A percentile compares a stretch with the other conserved stretches of the same genome.
Conservation (phyloP, 768 basidiomycete genomes). For the Cubamyces lactineus region DNA sequence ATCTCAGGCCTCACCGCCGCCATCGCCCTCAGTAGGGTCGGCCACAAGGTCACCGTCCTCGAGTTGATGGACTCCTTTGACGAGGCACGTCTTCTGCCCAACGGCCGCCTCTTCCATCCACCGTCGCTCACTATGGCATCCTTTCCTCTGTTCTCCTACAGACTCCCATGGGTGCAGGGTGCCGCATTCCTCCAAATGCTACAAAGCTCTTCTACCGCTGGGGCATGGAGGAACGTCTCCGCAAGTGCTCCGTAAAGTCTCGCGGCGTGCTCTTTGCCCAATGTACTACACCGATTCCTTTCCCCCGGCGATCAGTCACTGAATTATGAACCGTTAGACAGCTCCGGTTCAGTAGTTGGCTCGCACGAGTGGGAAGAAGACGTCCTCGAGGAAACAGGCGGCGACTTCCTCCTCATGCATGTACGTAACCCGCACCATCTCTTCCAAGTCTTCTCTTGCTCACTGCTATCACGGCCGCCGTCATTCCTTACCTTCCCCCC, state of each 20-base stretch:
- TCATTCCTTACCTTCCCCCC: neutral
- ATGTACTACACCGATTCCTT: slow-evolving; percentile 6
- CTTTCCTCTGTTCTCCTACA: neutral
- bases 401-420: slow-evolving; percentile 50
- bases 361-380: slow-evolving; percentile 50
- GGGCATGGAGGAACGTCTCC: slow-evolving; percentile 52
- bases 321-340: slow-evolving; percentile 36
- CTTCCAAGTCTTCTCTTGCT: neutral
- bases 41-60: slow-evolving; percentile 41
- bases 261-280: slow-evolving; percentile 28
- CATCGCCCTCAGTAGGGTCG: slow-evolving; percentile 38
- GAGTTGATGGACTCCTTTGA: slow-evolving; percentile 35
- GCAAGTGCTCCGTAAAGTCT: slow-evolving; percentile 35
- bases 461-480: neutral
- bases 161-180: slow-evolving; percentile 36
- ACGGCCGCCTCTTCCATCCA: neutral
- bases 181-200: slow-evolving; percentile 60
- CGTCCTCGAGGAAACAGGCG: slow-evolving; percentile 50
- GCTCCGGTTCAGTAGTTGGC: slow-evolving; percentile 49
- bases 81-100: slow-evolving; percentile 26
- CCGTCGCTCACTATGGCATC: neutral
- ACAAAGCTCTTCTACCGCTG: slow-evolving; percentile 57
- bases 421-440: slow-evolving; percentile 38
- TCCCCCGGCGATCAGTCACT: neutral
- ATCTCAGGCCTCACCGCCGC: slow-evolving; percentile 41